Evolutionary conservation across 441 rosid species (phyloP).

Genomic region (Raphanus hybrid): DNA sequence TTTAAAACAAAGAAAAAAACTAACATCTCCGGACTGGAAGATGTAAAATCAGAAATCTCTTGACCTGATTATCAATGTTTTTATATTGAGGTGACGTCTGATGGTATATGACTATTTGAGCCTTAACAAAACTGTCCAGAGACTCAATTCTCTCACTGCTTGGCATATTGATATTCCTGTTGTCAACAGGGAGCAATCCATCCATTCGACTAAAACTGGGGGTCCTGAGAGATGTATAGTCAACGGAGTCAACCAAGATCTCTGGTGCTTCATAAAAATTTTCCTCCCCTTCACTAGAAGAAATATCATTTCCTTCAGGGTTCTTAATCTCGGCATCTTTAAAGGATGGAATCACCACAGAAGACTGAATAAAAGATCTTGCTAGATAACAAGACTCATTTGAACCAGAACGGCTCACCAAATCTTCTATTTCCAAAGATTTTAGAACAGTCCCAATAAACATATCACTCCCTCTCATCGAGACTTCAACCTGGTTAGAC

Average conservation of each 20-base stretch:
- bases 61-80: conserved; percentile 83
- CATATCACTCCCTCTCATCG: conserved; percentile 80
- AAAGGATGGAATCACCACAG: conserved; percentile 52
- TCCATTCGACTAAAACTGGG: conserved; percentile 77
- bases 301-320: conserved; percentile 44
- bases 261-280: conserved; percentile 94
- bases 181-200: conserved; percentile 80
- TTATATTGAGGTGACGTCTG: conserved; percentile 74
- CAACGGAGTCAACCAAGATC: conserved; percentile 68
- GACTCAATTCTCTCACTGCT: conserved; percentile 53
- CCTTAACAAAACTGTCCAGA: conserved; percentile 93
- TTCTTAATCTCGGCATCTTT: conserved; percentile 50
- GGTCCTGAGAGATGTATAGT: conserved; percentile 59
- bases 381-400: conserved; percentile 80
- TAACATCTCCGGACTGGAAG: conserved; percentile 16
- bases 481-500: conserved; percentile 79
- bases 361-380: conserved; percentile 77
- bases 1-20: conserved; percentile 18
- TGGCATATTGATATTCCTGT: conserved; percentile 46
- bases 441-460: conserved; percentile 87
- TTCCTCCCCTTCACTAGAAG: conserved; percentile 86
- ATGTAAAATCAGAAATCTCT: conserved; percentile 36
- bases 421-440: conserved; percentile 98
- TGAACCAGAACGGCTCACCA: conserved; percentile 59
- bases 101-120: conserved; percentile 83